Evolutionary conservation across 768 basidiomycete species (phyloP).

Genomic region (Lactarius hengduanensis): DNA sequence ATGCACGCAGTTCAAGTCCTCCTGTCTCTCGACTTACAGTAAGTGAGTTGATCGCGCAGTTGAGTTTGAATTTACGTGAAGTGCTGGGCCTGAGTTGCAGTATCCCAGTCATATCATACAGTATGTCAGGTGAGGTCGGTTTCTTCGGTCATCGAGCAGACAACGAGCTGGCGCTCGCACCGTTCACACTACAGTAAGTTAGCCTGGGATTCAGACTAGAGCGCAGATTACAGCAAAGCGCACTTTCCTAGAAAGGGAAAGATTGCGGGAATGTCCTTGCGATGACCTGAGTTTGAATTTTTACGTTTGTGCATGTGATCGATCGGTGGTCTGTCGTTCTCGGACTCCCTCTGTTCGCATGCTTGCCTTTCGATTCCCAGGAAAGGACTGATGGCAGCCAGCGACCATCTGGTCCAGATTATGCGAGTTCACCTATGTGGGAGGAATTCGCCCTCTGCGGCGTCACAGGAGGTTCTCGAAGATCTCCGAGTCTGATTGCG

Average conservation of each 20-base stretch:
- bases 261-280: too few species aligned
- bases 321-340: background rate
- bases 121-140: background rate
- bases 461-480: background rate
- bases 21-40: background rate
- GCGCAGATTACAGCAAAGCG: too few species aligned
- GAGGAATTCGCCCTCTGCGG: background rate
- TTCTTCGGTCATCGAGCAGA: background rate
- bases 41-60: background rate
- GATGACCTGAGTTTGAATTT: background rate
- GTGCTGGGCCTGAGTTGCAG: background rate
- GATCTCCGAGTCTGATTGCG: background rate
- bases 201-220: background rate
- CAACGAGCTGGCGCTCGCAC: background rate
- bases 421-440: background rate
- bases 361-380: background rate
- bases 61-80: too few species aligned
- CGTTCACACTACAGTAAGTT: background rate
- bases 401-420: background rate
- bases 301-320: background rate
- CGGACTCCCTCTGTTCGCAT: background rate
- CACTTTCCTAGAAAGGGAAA: background rate
- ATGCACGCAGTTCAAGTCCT: background rate
- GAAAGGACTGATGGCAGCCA: background rate
- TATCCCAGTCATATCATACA: background rate